These are phyloP conservation scores for Thalassiosira profunda DNA, from an alignment of 108 stramenopile species.

Conservation along the genomic window DNA sequence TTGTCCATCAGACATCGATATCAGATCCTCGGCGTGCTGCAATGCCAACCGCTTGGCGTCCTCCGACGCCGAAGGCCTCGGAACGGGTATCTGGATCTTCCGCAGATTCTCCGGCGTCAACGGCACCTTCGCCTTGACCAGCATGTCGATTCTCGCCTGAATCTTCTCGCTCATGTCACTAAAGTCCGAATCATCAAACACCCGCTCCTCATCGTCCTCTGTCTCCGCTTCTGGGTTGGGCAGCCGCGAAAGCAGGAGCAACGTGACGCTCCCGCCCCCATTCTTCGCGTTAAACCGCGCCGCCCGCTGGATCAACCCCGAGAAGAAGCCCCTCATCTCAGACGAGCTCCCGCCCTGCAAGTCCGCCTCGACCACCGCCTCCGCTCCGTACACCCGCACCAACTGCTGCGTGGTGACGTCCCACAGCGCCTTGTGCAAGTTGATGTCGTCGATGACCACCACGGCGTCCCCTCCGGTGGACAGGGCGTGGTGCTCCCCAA, in stretches of 20 bases:
- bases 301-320: constrained; percentile 88
- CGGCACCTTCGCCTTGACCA: constrained; percentile 75
- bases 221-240: constrained; percentile 47
- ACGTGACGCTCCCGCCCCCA: constrained; percentile 86
- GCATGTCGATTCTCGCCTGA: constrained; percentile 61
- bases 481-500: constrained; percentile 77
- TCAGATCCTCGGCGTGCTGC: constrained; percentile 90
- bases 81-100: constrained; percentile 87
- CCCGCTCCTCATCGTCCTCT: constrained; percentile 23
- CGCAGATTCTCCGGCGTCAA: constrained; percentile 79
- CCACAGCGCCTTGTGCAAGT: constrained; percentile 87
- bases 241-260: constrained; percentile 68
- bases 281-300: constrained; percentile 73
- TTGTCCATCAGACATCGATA: constrained; percentile 94
- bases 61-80: constrained; percentile 60
- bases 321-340: constrained; percentile 88
- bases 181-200: constrained; percentile 76
- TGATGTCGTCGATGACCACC: constrained; percentile 85
- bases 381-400: constrained; percentile 80
- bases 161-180: constrained; percentile 67
- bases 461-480: constrained; percentile 71
- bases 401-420: constrained; percentile 80
- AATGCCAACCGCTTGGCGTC: constrained; percentile 70
- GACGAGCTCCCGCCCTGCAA: constrained; percentile 83
- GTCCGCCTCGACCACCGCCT: constrained; percentile 86